These are phyloP conservation scores for Calamus simplicifolius DNA, from an alignment of 176 grass and related monocot species.

Conservation along the genomic window DNA sequence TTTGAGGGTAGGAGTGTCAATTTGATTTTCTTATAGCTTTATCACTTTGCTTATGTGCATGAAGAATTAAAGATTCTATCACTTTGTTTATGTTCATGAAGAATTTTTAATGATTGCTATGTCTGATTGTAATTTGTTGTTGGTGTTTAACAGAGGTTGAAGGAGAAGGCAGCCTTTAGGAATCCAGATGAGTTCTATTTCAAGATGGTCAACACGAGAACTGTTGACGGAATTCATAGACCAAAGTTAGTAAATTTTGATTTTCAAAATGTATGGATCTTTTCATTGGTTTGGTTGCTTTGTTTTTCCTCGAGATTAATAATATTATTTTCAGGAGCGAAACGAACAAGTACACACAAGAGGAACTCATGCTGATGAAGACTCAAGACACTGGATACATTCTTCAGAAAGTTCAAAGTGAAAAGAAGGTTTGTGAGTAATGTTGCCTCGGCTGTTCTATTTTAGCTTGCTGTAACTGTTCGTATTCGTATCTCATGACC, in stretches of 20 bases:
- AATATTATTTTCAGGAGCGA: slow-evolving; percentile 41
- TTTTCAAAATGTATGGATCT: neutral
- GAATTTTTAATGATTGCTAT: no score
- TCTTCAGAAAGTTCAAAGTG: slow-evolving; percentile 63
- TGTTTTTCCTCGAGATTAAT: slow-evolving; percentile 17
- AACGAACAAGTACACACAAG: slow-evolving; percentile 72
- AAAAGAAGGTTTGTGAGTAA: slow-evolving; percentile 63
- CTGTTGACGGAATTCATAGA: slow-evolving; percentile 57
- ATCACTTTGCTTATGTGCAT: neutral
- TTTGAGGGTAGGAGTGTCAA: slow-evolving; percentile 34
- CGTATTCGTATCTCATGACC: neutral
- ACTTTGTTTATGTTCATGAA: no score
- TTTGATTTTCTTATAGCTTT: slow-evolving; percentile 1
- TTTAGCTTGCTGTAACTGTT: neutral
- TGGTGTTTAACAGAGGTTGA: slow-evolving; percentile 44
- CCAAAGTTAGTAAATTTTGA: slow-evolving; percentile 33
- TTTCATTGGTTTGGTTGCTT: neutral
- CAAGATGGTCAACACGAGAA: slow-evolving; percentile 81
- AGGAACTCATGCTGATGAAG: slow-evolving; percentile 78
- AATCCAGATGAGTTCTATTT: slow-evolving; percentile 97
- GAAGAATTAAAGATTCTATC: no score
- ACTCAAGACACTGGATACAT: slow-evolving; percentile 92
- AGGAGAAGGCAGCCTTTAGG: slow-evolving; percentile 62
- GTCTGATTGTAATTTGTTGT: no score
- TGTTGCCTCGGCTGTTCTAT: slow-evolving; percentile 5